Conservation (phyloP, 805 yeast species). For the Saccharomycopsis microspora region DNA sequence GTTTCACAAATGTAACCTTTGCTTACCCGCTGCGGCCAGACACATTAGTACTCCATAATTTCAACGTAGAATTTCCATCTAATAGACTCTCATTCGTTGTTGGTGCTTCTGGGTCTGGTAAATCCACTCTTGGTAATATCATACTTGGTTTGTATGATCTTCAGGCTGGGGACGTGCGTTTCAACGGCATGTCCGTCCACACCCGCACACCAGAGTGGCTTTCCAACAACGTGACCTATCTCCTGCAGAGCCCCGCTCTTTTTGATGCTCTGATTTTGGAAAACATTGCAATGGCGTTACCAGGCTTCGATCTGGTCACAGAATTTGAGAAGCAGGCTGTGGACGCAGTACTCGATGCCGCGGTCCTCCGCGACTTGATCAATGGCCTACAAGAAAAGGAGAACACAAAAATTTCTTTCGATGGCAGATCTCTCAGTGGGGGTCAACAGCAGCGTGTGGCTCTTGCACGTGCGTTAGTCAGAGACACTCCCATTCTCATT, state of each 20-base stretch:
- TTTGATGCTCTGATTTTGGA: conserved; percentile 53
- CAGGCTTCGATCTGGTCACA: neutral
- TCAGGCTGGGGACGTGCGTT: conserved; percentile 39
- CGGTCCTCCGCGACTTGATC: conserved; percentile 18
- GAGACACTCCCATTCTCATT: conserved; percentile 65
- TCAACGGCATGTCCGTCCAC: conserved; percentile 42
- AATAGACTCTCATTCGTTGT: conserved; percentile 49
- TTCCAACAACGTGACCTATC: conserved; percentile 50
- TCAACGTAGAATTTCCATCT: conserved; percentile 34
- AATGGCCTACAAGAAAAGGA: conserved; percentile 40
- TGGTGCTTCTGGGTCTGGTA: conserved; percentile 91
- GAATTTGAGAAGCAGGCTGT: neutral
- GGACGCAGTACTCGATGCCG: neutral
- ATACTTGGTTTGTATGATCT: conserved; percentile 47
- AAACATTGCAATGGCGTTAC: conserved; percentile 47
- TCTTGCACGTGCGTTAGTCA: conserved; percentile 68
- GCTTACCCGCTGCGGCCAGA: conserved; percentile 48
- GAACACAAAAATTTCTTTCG: conserved; percentile 32
- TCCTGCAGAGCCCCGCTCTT: conserved; percentile 60
- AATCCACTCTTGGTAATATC: conserved; percentile 66
- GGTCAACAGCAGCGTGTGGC: conserved; percentile 86
- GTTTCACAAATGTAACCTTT: conserved; percentile 47
- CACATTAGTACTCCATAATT: conserved; percentile 33
- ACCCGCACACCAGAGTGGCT: conserved; percentile 40
- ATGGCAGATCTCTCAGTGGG: conserved; percentile 56